Conservation (phyloP, 108 stramenopile species). For the Stephanodiscus minutulus region DNA sequence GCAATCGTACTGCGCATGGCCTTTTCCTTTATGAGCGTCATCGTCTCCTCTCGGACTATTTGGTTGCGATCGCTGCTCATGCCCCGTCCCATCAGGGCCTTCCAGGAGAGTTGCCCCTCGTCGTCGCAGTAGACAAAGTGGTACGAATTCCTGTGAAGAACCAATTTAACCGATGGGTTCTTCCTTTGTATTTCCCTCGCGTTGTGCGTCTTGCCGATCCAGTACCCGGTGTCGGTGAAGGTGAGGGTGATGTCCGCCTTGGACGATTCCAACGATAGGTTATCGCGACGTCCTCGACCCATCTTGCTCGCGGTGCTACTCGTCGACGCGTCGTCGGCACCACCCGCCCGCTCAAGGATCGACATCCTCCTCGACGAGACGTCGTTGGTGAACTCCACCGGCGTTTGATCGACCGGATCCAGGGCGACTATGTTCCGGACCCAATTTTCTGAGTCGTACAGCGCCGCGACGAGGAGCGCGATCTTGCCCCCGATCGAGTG, state of each 20-base stretch:
- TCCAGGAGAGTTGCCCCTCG: conserved; percentile 29
- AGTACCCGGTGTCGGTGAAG: conserved; percentile 27
- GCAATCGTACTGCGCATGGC: conserved; percentile 4
- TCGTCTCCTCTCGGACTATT: conserved; percentile 26
- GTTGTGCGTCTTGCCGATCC: conserved; percentile 26
- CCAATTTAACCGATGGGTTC: conserved; percentile 28
- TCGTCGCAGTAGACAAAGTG: conserved; percentile 44
- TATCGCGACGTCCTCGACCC: conserved; percentile 3
- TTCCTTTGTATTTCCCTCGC: conserved; percentile 39
- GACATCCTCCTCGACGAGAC: conserved; percentile 1
- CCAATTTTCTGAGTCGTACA: conserved; percentile 27
- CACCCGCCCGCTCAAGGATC: not conserved
- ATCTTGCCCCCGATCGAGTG: conserved; percentile 37
- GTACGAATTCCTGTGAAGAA: conserved; percentile 32
- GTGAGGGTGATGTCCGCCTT: conserved; percentile 38
- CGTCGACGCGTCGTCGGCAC: not conserved
- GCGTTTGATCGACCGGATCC: conserved; percentile 41
- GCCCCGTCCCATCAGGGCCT: conserved; percentile 29
- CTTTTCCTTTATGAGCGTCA: conserved; percentile 29
- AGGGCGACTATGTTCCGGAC: conserved; percentile 28
- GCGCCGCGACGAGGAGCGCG: conserved; percentile 28
- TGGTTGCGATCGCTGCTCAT: conserved; percentile 25
- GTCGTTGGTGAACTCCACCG: conserved; percentile 39
- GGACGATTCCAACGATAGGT: conserved; percentile 25
- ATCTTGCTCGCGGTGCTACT: conserved; percentile 1